Evolutionary conservation across 2,329 filamentous ascomycete genomes (phyloP).

Genomic region (Botrytis fragariae): DNA sequence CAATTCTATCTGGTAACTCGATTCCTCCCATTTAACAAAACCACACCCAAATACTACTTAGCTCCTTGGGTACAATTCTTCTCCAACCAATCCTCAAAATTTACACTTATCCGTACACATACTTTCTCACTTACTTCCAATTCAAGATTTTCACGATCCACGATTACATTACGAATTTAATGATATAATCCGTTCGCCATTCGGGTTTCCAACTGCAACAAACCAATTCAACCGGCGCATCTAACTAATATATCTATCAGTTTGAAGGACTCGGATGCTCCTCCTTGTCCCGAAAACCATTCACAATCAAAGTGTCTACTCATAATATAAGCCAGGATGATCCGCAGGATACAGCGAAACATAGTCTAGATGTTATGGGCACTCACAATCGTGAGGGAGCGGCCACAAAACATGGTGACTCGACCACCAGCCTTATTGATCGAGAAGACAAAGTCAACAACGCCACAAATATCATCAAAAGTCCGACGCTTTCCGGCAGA

Average conservation of each 20-base stretch:
- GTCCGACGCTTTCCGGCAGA: constrained; percentile 33
- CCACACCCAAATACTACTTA: neutral
- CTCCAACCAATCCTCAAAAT: constrained; percentile 1
- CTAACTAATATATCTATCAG: neutral
- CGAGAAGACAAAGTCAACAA: constrained; percentile 29
- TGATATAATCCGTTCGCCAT: constrained; percentile 14
- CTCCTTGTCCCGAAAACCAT: constrained; percentile 36
- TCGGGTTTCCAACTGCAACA: constrained; percentile 2
- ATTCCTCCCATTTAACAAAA: constrained; percentile 7
- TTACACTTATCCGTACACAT: neutral
- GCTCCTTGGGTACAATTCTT: neutral
- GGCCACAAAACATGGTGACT: constrained; percentile 28
- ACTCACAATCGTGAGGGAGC: constrained; percentile 31
- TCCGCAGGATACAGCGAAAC: constrained; percentile 34
- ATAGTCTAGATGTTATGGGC: constrained; percentile 39
- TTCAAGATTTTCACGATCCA: constrained; percentile 13
- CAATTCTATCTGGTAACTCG: neutral
- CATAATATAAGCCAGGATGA: constrained; percentile 35
- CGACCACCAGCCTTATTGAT: constrained; percentile 24
- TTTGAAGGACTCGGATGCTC: constrained; percentile 31
- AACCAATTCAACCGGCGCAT: constrained; percentile 17
- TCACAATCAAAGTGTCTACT: constrained; percentile 39
- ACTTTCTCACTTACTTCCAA: neutral
- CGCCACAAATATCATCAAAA: constrained; percentile 26
- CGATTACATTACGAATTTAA: constrained; percentile 22